A percentile compares a stretch with the other conserved stretches of the same genome.
phyloP scores from a whole-genome alignment of 1,284 basidiomycete species.

The Boletus sp. region DNA sequence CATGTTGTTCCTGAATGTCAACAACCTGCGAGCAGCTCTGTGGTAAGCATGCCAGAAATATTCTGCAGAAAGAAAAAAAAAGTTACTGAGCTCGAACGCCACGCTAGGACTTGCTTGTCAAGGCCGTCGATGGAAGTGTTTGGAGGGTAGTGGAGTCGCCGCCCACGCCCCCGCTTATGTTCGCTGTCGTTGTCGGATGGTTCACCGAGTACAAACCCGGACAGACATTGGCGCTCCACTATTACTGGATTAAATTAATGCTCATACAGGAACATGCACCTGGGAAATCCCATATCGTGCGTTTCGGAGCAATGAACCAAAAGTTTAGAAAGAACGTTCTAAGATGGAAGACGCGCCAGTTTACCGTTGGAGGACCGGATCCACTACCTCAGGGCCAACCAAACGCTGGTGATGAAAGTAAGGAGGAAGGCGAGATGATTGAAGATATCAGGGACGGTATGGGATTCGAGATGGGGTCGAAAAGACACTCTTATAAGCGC shows the following conservation, averaged over 20 bases:
- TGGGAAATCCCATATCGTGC: background rate
- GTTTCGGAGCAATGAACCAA: conserved; percentile 1
- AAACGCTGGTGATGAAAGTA: background rate
- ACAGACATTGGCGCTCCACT: background rate
- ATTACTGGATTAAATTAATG: conserved; percentile 2
- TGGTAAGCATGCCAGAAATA: background rate
- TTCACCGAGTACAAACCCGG: conserved; percentile 1
- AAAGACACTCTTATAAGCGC: background rate
- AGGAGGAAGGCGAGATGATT: background rate
- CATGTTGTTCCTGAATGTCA: background rate
- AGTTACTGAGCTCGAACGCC: background rate
- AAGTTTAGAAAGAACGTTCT: background rate
- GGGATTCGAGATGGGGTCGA: background rate
- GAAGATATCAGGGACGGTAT: conserved; percentile 1
- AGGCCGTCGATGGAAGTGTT: background rate
- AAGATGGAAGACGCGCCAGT: background rate
- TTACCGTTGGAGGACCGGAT: background rate
- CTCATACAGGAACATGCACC: conserved; percentile 3
- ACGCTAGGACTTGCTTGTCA: background rate
- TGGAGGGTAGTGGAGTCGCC: conserved; percentile 1
- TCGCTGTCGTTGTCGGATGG: background rate
- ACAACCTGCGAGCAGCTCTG: background rate
- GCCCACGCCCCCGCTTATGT: background rate
- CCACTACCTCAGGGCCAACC: background rate
- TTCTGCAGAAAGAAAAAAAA: background rate